Percentiles rank a stretch among this genome's conserved stretches.
These are phyloP conservation scores for Pilaira anomala DNA, from an alignment of 192 early-diverging fungal genomes.

Conservation along the genomic window DNA sequence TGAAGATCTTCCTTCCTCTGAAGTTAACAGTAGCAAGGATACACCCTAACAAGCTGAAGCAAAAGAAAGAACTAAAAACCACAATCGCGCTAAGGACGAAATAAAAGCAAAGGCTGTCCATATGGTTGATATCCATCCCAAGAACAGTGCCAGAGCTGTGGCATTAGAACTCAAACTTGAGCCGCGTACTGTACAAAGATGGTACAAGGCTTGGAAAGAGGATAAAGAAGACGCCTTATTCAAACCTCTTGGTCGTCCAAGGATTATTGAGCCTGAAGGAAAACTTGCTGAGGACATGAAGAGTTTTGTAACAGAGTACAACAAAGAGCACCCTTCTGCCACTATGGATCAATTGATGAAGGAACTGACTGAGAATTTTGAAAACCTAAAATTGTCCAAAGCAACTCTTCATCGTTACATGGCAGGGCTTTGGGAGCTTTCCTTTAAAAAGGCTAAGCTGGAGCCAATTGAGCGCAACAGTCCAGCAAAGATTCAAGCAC, in stretches of 20 bases:
- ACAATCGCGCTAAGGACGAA: not conserved
- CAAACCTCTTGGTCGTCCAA: not conserved
- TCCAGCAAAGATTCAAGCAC: not conserved
- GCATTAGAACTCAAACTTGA: not conserved
- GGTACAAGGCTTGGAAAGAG: not conserved
- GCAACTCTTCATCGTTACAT: constrained; percentile 10
- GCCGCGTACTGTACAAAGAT: not conserved
- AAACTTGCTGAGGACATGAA: not conserved
- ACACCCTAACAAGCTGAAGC: too few relatives aligned
- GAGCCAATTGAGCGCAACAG: not conserved
- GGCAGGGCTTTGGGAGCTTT: not conserved
- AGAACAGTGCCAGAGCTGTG: not conserved
- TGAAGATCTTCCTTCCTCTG: not conserved
- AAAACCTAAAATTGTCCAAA: not conserved
- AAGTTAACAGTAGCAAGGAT: not conserved
- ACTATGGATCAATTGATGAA: constrained; percentile 8
- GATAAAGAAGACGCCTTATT: not conserved
- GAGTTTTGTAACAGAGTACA: not conserved
- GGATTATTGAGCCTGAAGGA: not conserved
- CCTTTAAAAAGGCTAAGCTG: not conserved
- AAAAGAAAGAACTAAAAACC: not conserved
- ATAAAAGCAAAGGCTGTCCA: not conserved
- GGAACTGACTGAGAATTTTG: not conserved
- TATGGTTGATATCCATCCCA: not conserved
- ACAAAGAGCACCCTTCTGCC: not conserved